phyloP scores from a whole-genome alignment of 345 rosid species.

The Luvunga scandens region DNA sequence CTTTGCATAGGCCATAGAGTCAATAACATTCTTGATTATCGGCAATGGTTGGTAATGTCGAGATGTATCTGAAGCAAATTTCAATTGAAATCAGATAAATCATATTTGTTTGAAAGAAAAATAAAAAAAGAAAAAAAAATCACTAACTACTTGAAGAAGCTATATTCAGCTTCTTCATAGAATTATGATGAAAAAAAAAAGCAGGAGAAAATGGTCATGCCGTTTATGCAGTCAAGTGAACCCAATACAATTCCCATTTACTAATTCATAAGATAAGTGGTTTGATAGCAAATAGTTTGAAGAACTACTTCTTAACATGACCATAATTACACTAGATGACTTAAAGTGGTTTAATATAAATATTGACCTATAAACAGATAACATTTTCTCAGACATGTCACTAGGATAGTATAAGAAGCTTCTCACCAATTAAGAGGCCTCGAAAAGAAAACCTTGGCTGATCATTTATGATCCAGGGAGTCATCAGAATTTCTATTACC shows the following conservation, averaged over 20 bases:
- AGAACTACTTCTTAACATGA: background rate
- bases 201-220: background rate
- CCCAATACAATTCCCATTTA: background rate
- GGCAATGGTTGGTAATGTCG: slow-evolving; percentile 68
- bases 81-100: background rate
- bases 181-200: background rate
- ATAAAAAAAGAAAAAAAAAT: background rate
- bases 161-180: background rate
- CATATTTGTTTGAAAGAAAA: background rate
- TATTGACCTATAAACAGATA: background rate
- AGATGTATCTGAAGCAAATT: slow-evolving; percentile 58
- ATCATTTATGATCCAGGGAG: slow-evolving; percentile 65
- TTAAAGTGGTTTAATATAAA: background rate
- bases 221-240: background rate
- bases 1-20: slow-evolving; percentile 70
- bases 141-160: background rate
- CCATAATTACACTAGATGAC: background rate
- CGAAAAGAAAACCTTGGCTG: slow-evolving; percentile 68
- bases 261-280: background rate
- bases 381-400: background rate
- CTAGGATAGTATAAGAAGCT: background rate
- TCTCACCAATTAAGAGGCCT: slow-evolving; percentile 69
- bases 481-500: slow-evolving; percentile 41
- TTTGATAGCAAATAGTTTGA: background rate
- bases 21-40: slow-evolving; percentile 61